These are phyloP conservation scores for Diaporthe vexans DNA, from an alignment of 2,329 filamentous ascomycete species.

Conservation along the genomic window DNA sequence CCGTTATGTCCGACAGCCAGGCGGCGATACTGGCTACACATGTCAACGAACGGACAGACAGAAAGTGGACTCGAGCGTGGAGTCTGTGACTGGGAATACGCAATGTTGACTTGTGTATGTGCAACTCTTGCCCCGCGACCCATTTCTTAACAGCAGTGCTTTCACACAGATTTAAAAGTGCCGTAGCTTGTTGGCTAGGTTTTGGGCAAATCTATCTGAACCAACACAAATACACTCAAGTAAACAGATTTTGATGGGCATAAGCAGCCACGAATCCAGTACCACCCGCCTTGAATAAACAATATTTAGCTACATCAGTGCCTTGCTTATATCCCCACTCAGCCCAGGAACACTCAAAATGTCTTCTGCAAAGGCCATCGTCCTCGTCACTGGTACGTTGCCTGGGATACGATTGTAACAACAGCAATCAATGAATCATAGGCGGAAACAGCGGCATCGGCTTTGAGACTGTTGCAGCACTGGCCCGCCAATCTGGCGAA, in stretches of 20 bases:
- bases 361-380: neutral
- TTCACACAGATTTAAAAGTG: neutral
- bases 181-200: no score
- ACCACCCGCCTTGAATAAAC: neutral
- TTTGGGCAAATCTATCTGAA: neutral
- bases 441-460: neutral
- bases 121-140: neutral
- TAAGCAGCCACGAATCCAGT: neutral
- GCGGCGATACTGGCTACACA: neutral
- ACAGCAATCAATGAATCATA: neutral
- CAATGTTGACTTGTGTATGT: neutral
- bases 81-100: neutral
- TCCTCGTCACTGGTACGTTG: neutral
- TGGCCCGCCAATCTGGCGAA: neutral
- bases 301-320: neutral
- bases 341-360: neutral
- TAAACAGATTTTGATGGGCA: neutral
- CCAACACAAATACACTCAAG: neutral
- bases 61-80: neutral
- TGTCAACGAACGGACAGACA: neutral
- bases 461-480: neutral
- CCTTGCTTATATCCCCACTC: no score
- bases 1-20: neutral
- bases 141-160: neutral
- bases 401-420: neutral